Base-by-base conservation (phyloP, 139 green algal genomes). In the Ulvella scutata region DNA sequence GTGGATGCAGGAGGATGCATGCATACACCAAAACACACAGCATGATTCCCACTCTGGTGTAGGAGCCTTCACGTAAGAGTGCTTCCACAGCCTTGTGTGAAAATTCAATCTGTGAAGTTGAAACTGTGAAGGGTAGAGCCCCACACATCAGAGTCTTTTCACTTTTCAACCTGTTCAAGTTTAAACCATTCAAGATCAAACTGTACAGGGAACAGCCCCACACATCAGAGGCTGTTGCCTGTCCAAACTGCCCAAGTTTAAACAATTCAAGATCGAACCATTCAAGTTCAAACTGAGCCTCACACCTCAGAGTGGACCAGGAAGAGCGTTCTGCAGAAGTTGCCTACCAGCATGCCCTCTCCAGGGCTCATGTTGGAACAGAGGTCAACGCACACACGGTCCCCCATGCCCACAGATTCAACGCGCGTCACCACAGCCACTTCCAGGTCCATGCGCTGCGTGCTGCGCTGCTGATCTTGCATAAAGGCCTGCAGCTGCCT, bases 301-400 rank as follows among this genome's bases (percentile, higher is more conserved):
- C 72, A 39, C 43, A 82, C 78, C 72, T 91, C 91, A 7, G 80
- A 88, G 76, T 97, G 92, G 39, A 98, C 90, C 37, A 98, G 83
- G 74, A 96, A 92, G 21, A 97, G 83, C 4, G 76, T 84, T 2
- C 90, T 78, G 0, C 89, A 86, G 79, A 98, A 98, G 62, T 43
- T 87, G 61, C 93, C 93, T 26, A 96, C 88, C 61, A 98, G 84
- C 82, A 98, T 62, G 28, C 93, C 93, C 73, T 97, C 90, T 0
- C 93, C 93, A 0, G 88, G 90, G 3, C 34, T 26, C 72, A 97
- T 67, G 72, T 91, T 37, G 23, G 44, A 79, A 40, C 76, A 85
- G 23, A 94, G 77, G 85, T 98, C 93, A 3, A 96, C 90, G 79
- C 89, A 95, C 43, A 87, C 92, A 10, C 92, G 82, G 76, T 98